Base-by-base conservation (phyloP, 2,329 filamentous ascomycete species). In the Exophiala dermatitidis region DNA sequence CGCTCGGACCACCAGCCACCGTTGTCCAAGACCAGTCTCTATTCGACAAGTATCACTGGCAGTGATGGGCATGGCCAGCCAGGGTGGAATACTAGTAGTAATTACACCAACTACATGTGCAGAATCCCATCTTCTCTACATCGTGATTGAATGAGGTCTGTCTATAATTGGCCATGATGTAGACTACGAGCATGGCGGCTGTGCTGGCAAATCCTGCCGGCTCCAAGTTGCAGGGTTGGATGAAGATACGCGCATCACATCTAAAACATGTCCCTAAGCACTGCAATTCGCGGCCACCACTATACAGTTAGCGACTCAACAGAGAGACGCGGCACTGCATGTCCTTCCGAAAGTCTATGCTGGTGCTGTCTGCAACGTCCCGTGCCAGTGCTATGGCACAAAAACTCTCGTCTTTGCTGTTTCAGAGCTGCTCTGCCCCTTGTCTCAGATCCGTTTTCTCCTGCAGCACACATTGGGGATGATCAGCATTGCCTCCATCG, bases 361-460 rank as follows among this genome's bases (percentile, higher is more conserved):
- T 28, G 12, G 3, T 7, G 19, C 19, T 4, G 4, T 43, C 5
- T 43, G 40, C 40, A 3, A 6, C 29, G 12, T 43, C 40, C 40
- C 26, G 4, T 19, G 19, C 19, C 10, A 28, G 4, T 9, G 12
- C 34, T 26, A 4, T 50, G 34, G 38, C 38, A 46, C 45, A 50
- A 37, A 19, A 19, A 19, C 19, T 19, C 19, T 19, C 46, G 50
- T 36, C 42, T 30, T 41, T 44, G 41, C 37, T 41, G 54, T 56
- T 56, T 56, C 54, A 56, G 48, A 45, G 2, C 12, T 48, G 19
- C 44, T 19, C 31, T 52, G 29, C 50, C 50, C 53, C 50, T 48
- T 45, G 50, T 56, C 42, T 56, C 53, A 53, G 38, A 40, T 50
- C 29, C 29, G 41, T 12, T 30, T 34, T 29, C 40, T 41, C 7